Conservation (phyloP, 2,329 filamentous ascomycete species). For the Neurospora sp. region DNA sequence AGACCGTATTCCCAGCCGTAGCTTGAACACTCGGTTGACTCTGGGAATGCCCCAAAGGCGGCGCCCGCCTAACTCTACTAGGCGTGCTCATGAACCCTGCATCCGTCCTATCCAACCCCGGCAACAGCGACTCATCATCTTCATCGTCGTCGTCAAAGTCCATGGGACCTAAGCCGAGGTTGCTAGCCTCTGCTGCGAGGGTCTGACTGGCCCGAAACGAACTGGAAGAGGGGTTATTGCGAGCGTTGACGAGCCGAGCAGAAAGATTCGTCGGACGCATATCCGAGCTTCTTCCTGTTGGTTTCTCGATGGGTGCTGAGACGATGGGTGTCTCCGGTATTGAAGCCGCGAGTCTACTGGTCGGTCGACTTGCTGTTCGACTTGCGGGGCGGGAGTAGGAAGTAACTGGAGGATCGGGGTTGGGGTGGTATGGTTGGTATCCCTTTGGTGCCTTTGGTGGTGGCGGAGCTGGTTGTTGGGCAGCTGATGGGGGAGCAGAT, state of each 20-base stretch:
- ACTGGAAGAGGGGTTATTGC: background rate
- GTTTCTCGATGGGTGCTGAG: background rate
- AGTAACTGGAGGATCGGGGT: background rate
- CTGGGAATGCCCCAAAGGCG: background rate
- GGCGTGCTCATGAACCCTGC: conserved; percentile 19
- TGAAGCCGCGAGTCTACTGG: background rate
- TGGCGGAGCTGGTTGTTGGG: background rate
- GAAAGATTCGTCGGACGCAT: background rate
- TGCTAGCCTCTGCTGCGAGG: background rate
- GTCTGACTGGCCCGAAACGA: background rate
- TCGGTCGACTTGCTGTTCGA: background rate
- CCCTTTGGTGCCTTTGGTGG: background rate
- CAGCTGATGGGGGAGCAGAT: background rate
- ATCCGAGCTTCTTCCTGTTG: background rate
- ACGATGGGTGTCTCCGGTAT: background rate
- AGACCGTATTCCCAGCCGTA: background rate
- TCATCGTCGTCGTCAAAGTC: conserved; percentile 17
- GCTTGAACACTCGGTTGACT: background rate
- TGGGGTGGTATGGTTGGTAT: background rate
- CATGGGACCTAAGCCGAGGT: conserved; percentile 10
- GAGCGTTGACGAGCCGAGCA: background rate
- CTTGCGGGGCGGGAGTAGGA: background rate
- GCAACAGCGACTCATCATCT: conserved; percentile 2
- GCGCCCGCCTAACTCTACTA: conserved; percentile 3
- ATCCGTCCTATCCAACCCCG: conserved; percentile 10